These are phyloP conservation scores for Microbotryum silenes-acaulis DNA, from an alignment of 1,284 basidiomycete genomes.

Conservation along the genomic window DNA sequence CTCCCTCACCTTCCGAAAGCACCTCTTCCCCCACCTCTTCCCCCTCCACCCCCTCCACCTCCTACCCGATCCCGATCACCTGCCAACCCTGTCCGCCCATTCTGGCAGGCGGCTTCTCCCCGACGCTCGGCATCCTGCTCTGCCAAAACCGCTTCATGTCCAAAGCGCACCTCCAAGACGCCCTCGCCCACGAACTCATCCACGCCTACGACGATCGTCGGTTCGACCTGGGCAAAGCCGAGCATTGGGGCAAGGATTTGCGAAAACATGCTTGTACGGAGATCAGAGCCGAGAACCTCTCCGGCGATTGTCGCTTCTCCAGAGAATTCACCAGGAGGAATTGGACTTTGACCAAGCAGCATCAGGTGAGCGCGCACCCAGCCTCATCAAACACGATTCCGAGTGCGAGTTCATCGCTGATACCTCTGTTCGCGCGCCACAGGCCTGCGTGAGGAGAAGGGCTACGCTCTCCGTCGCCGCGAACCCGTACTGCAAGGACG, in stretches of 20 bases:
- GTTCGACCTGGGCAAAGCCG: constrained; percentile 61
- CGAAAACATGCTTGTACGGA: constrained; percentile 93
- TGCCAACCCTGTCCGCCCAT: constrained; percentile 71
- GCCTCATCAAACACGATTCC: no score
- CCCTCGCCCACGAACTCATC: constrained; percentile 86
- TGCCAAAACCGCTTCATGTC: constrained; percentile 75
- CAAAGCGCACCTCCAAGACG: constrained; percentile 84
- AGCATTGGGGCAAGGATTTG: constrained; percentile 66
- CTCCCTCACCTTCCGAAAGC: constrained; percentile 49
- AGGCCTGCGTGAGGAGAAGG: constrained; percentile 83
- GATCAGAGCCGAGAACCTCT: constrained; percentile 90
- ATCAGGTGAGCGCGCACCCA: constrained; percentile 55
- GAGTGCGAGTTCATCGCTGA: no score
- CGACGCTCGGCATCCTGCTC: constrained; percentile 66
- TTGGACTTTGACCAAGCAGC: constrained; percentile 79
- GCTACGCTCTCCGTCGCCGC: constrained; percentile 71
- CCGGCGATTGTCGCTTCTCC: constrained; percentile 80
- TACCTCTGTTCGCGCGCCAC: no score
- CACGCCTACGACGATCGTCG: constrained; percentile 92
- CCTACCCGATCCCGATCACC: constrained; percentile 55
- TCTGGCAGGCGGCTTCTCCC: constrained; percentile 73
- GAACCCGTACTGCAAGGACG: constrained; percentile 72
- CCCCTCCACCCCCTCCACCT: constrained; percentile 47
- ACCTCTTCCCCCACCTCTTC: constrained; percentile 37
- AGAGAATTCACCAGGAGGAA: constrained; percentile 68